Evolutionary conservation across 2,329 filamentous ascomycete genomes (phyloP), one percentile per base, ranked within the genome.

Genomic region (Sporothrix protearum): DNA sequence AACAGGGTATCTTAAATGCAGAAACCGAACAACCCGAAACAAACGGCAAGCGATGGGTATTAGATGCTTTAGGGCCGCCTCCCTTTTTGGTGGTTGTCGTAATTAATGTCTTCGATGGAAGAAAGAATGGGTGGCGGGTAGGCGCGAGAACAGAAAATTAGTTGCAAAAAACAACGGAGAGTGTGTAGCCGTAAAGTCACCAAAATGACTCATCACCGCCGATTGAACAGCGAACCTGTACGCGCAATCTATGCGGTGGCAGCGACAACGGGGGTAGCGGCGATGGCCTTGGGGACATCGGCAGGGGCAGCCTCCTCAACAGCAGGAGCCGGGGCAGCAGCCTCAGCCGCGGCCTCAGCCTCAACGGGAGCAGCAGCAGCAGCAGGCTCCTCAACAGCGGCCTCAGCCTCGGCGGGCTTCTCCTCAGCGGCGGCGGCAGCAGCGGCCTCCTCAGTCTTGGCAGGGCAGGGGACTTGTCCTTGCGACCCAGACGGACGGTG

Each of bases 401-500:
- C 71, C 76, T 77, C 76, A n/a, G 73, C 77, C 73, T 77, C 76
- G 3, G 73, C 75, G 22, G 76, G 72, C 73, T 71, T 71, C 70
- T 79, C 79, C 74, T 81, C 77, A 59, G 72, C 74, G 45, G 71
- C 74, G 45, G 73, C 73, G 77, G 82, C 76, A 77, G 82, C 76
- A 78, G 83, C 78, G 74, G 76, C 74, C 75, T 79, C 77, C 61
- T 76, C 76, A 14, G 77, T 64, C 78, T 82, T 82, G 71, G 83
- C 83, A 75, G 83, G 81, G 51, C 83, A 75, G 83, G 82, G 47
- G 80, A 70, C 81, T 84, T 85, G 76, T 82, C 76, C 79, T 81
- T 82, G 75, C 77, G 76, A 76, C 80, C 80, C 75, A 80, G 78
- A 79, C 85, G 86, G 81, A 87, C 86, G 75, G 85, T 87, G 77